These are phyloP conservation scores for Hyphodiscus hymeniophilus DNA, from an alignment of 495 filamentous ascomycete genomes.

Conservation along the genomic window DNA sequence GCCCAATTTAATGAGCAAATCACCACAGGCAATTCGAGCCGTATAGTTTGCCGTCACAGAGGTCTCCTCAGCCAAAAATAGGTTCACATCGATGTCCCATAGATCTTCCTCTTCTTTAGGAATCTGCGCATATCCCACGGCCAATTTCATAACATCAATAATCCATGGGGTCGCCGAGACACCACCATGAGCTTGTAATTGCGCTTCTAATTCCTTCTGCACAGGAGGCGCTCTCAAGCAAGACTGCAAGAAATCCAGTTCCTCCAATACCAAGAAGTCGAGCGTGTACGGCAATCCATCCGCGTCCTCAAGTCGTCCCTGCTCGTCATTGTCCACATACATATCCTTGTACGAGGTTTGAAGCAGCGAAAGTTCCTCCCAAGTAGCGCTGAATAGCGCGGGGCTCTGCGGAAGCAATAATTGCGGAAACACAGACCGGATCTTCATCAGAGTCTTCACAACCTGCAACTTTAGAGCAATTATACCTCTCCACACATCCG, in stretches of 20 bases:
- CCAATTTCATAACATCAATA: slow-evolving; percentile 70
- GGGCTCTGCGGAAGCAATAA: slow-evolving; percentile 74
- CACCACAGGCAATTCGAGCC: slow-evolving; percentile 81
- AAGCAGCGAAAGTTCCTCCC: slow-evolving; percentile 72
- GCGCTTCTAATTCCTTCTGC: slow-evolving; percentile 70
- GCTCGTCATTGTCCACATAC: slow-evolving; percentile 76
- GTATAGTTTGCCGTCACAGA: slow-evolving; percentile 96
- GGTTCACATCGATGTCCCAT: slow-evolving; percentile 93
- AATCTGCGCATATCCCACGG: slow-evolving; percentile 84
- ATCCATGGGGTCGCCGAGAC: slow-evolving; percentile 62
- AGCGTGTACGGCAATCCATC: slow-evolving; percentile 90
- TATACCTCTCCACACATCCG: slow-evolving; percentile 60
- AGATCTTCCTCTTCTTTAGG: slow-evolving; percentile 85
- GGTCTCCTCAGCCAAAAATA: slow-evolving; percentile 91
- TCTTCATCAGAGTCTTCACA: slow-evolving; percentile 87
- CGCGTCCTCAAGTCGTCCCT: slow-evolving; percentile 81
- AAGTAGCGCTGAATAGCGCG: slow-evolving; percentile 72
- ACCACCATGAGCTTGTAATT: slow-evolving; percentile 49
- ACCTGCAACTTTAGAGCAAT: slow-evolving; percentile 83
- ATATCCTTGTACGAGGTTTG: slow-evolving; percentile 65
- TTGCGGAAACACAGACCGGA: slow-evolving; percentile 72
- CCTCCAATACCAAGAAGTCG: slow-evolving; percentile 88
- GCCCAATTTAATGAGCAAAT: slow-evolving; percentile 84
- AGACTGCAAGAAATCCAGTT: slow-evolving; percentile 86
- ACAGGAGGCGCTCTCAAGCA: slow-evolving; percentile 77